These are phyloP conservation scores for Trametes villosa DNA, from an alignment of 768 basidiomycete genomes.

Conservation along the genomic window DNA sequence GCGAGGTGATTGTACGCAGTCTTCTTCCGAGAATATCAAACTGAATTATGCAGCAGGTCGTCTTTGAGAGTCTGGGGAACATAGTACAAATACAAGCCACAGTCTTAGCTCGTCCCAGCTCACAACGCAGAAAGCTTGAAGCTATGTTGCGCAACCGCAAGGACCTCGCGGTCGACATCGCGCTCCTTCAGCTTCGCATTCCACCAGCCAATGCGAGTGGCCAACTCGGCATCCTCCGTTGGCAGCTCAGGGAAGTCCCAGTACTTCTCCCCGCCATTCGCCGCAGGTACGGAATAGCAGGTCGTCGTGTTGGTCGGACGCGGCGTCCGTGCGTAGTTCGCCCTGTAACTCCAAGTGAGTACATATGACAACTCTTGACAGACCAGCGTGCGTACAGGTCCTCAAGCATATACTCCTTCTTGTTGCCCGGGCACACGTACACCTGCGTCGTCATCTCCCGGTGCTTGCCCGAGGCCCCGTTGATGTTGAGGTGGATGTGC, in stretches of 20 bases:
- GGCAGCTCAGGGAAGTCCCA: constrained; percentile 23
- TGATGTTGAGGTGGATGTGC: constrained; percentile 29
- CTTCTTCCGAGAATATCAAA: no score
- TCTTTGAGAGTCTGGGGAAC: no score
- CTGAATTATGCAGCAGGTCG: no score
- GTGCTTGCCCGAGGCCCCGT: constrained; percentile 14
- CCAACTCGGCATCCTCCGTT: constrained; percentile 17
- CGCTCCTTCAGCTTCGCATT: constrained; percentile 27
- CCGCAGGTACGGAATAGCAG: constrained; percentile 21
- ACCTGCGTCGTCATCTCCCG: constrained; percentile 30
- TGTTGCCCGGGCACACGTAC: constrained; percentile 30
- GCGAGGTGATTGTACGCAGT: no score
- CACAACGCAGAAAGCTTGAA: constrained; percentile 12
- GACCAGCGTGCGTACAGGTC: constrained; percentile 33
- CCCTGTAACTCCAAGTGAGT: no score
- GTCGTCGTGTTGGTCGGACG: constrained; percentile 24
- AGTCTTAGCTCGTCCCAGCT: no score
- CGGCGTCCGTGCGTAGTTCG: constrained; percentile 20
- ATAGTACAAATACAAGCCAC: no score
- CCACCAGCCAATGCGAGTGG: constrained; percentile 28
- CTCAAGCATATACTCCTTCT: constrained; percentile 13
- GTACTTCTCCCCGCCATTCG: constrained; percentile 14
- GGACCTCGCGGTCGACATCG: constrained; percentile 20
- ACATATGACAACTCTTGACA: no score
- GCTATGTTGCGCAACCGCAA: constrained; percentile 22